Conservation (phyloP, 192 early-diverging fungal species). For the Allomyces arbusculus region DNA sequence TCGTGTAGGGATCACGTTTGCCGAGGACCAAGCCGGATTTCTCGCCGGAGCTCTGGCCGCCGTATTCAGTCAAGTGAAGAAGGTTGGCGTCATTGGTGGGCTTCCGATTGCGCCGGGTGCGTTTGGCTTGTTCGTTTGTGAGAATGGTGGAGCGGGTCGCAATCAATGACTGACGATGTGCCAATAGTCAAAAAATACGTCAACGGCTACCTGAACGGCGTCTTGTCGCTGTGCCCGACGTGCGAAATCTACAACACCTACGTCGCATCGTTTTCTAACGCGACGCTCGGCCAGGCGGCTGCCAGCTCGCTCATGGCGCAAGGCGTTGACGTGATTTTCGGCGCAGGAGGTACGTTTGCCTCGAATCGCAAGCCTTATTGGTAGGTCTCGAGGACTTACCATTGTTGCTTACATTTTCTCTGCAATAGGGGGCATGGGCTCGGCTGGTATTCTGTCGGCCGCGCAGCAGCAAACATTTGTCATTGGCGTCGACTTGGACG, state of each 20-base stretch:
- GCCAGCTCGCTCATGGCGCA: constrained; percentile 1
- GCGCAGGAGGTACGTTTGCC: constrained; percentile 6
- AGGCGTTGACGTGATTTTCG: constrained; percentile 11
- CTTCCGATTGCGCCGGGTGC: constrained; percentile 2
- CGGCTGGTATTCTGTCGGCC: constrained; percentile 5
- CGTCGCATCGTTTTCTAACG: background rate
- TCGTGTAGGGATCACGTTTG: constrained; percentile 5
- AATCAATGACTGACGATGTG: too few relatives aligned
- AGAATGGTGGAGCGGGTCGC: too few relatives aligned
- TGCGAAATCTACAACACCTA: constrained; percentile 1
- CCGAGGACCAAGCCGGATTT: constrained; percentile 8
- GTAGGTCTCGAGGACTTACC: background rate
- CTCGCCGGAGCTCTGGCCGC: constrained; percentile 9
- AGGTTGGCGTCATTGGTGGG: constrained; percentile 7
- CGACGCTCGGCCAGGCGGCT: background rate
- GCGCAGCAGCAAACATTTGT: constrained; percentile 7
- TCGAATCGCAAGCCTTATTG: background rate
- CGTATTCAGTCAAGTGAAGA: constrained; percentile 1
- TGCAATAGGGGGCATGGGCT: constrained; percentile 1
- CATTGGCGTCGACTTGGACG: constrained; percentile 14
- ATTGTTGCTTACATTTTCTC: background rate
- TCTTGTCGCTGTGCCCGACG: constrained; percentile 1
- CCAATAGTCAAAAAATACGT: background rate
- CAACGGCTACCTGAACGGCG: constrained; percentile 8
- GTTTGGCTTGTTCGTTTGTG: too few relatives aligned